These are phyloP conservation scores for Saccharomycopsis fermentans DNA, from an alignment of 805 yeast genomes.

Conservation along the genomic window DNA sequence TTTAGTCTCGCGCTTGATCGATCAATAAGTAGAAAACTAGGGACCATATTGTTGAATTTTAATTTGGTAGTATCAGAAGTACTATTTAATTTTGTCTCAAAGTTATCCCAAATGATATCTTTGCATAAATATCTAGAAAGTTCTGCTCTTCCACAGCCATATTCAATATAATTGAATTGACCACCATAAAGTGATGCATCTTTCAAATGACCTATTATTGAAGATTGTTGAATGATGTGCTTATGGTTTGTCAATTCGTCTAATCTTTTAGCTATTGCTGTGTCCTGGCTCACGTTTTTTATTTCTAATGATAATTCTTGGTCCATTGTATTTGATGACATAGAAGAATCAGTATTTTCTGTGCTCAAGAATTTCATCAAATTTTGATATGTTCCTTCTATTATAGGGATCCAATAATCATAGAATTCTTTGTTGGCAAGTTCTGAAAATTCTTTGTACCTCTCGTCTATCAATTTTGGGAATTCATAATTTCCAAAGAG, in stretches of 20 bases:
- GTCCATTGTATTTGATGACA: background rate
- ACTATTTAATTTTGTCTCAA: constrained; percentile 19
- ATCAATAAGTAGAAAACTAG: constrained; percentile 54
- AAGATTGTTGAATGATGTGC: constrained; percentile 76
- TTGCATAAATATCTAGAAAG: constrained; percentile 50
- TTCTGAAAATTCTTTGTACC: constrained; percentile 6
- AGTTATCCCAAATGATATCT: background rate
- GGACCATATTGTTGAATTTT: constrained; percentile 5
- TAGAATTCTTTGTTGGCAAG: constrained; percentile 14
- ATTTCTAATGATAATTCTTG: constrained; percentile 20
- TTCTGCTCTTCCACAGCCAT: constrained; percentile 90
- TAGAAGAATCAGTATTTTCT: background rate
- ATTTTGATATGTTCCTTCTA: constrained; percentile 30
- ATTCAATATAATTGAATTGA: constrained; percentile 46
- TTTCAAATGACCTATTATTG: constrained; percentile 60
- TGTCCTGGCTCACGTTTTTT: constrained; percentile 22
- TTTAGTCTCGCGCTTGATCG: constrained; percentile 71
- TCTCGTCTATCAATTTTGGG: constrained; percentile 12
- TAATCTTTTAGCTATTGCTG: constrained; percentile 30
- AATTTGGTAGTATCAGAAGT: background rate
- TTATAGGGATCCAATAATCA: constrained; percentile 25
- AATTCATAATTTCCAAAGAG: background rate
- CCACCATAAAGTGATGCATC: constrained; percentile 29
- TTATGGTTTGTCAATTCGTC: constrained; percentile 47
- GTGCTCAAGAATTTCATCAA: background rate